Percentiles rank a stretch among this genome's conserved stretches.
These are phyloP conservation scores for Saturnispora besseyi DNA, from an alignment of 805 yeast genomes.

Conservation along the genomic window DNA sequence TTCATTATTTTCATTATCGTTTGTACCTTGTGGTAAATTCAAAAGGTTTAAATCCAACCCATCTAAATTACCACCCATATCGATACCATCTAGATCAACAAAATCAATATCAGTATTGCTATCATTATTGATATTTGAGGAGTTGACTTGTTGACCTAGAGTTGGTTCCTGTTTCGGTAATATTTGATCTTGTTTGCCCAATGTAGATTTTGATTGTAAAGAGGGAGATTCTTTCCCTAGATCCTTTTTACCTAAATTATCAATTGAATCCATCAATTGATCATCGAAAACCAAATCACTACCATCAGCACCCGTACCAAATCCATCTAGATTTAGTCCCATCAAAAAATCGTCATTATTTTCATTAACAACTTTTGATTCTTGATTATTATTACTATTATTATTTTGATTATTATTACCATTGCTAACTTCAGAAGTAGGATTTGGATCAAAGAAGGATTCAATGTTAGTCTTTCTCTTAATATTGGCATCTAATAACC, in stretches of 20 bases:
- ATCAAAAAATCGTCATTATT: not conserved
- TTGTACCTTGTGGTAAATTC: constrained; percentile 11
- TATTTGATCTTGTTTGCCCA: not conserved
- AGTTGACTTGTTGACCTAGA: not conserved
- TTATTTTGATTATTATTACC: not conserved
- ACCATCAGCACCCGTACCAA: not conserved
- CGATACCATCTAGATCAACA: constrained; percentile 3
- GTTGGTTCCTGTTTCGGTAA: not conserved
- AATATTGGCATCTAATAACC: constrained; percentile 21
- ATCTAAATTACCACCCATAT: constrained; percentile 15
- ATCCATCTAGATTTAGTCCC: not conserved
- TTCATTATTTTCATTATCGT: constrained; percentile 3
- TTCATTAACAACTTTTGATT: not conserved
- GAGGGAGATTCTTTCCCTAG: not conserved
- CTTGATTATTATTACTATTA: no score
- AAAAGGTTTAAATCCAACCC: constrained; percentile 24
- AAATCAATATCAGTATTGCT: constrained; percentile 2
- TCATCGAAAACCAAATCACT: constrained; percentile 14
- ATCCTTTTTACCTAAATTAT: not conserved
- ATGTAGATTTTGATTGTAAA: not conserved
- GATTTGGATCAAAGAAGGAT: not conserved
- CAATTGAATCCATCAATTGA: constrained; percentile 1
- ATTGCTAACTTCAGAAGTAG: not conserved
- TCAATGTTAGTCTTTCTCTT: constrained; percentile 20
- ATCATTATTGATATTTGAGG: not conserved